Conservation (phyloP, 768 basidiomycete species). For the Boletus vinaceobasis region DNA sequence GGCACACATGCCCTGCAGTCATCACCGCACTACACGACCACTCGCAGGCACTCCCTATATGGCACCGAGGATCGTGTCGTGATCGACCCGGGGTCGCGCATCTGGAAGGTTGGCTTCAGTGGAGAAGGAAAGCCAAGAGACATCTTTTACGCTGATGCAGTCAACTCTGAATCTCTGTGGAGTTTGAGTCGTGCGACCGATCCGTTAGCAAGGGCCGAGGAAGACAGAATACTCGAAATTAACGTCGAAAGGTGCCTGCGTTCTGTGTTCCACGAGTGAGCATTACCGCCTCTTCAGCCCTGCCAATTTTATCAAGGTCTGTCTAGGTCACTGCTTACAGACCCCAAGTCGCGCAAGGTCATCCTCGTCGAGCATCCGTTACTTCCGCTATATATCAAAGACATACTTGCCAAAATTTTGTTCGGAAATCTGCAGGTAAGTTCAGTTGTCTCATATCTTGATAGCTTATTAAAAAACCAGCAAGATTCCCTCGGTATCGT, state of each 20-base stretch:
- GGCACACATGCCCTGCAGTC: slow-evolving; percentile 52
- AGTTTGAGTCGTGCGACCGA: slow-evolving; percentile 53
- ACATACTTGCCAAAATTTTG: slow-evolving; percentile 77
- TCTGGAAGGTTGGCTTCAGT: slow-evolving; percentile 98
- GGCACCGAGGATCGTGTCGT: slow-evolving; percentile 95
- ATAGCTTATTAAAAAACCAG: background rate
- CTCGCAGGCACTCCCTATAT: slow-evolving; percentile 88
- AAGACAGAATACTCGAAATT: slow-evolving; percentile 67
- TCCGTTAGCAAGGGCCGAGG: slow-evolving; percentile 60
- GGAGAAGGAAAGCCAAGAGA: slow-evolving; percentile 90
- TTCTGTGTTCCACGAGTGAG: slow-evolving; percentile 83
- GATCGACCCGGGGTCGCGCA: slow-evolving; percentile 88
- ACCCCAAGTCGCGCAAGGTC: slow-evolving; percentile 93
- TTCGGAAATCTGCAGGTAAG: slow-evolving; percentile 86
- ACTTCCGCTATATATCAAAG: slow-evolving; percentile 83
- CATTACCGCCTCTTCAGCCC: background rate
- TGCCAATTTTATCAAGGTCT: slow-evolving; percentile 16
- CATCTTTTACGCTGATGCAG: slow-evolving; percentile 63
- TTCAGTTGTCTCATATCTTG: background rate
- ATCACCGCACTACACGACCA: slow-evolving; percentile 82
- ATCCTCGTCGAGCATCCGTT: slow-evolving; percentile 90
- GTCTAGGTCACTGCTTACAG: slow-evolving; percentile 82
- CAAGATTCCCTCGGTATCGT: slow-evolving; percentile 92
- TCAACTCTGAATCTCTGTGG: slow-evolving; percentile 53
- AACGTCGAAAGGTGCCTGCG: slow-evolving; percentile 67